Percentiles rank a stretch among this genome's conserved stretches.
Conservation (phyloP, 108 stramenopile genomes). For the Fragilaria radians region DNA sequence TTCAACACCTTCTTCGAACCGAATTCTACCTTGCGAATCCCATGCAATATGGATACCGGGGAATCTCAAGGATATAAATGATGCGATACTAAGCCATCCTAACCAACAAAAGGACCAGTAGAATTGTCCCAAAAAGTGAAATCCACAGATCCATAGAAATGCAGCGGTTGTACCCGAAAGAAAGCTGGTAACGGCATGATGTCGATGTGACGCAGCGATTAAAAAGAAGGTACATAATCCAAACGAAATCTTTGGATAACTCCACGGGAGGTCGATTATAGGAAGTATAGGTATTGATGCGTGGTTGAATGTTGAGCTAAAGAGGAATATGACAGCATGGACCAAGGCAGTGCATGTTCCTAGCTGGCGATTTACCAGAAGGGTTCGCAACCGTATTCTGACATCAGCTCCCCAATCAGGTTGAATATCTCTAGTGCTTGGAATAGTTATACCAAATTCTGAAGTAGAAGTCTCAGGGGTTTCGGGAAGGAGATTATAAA, state of each 20-base stretch:
- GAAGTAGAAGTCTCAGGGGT: conserved; percentile 12
- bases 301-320: conserved; percentile 28
- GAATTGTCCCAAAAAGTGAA: conserved; percentile 39
- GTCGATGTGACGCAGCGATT: conserved; percentile 15
- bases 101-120: conserved; percentile 37
- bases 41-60: conserved; percentile 28
- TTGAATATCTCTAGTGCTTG: conserved; percentile 18
- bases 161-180: conserved; percentile 32
- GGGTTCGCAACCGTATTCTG: conserved; percentile 12
- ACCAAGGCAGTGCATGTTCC: conserved; percentile 32
- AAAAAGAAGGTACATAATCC: conserved; percentile 16
- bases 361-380: conserved; percentile 28
- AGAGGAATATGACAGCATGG: conserved; percentile 30
- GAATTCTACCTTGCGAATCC: conserved; percentile 28
- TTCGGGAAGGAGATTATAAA: conserved; percentile 8
- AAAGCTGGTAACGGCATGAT: conserved; percentile 32
- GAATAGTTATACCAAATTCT: conserved; percentile 15
- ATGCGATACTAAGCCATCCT: conserved; percentile 7
- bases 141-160: conserved; percentile 30
- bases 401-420: conserved; percentile 15
- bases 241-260: conserved; percentile 17
- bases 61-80: conserved; percentile 30
- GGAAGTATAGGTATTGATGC: conserved; percentile 34
- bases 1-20: background rate
- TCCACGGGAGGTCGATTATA: conserved; percentile 13